Evolutionary conservation across 164 flowering plant genomes (phyloP), one percentile per base, ranked within the genome.

Genomic region (Houttuynia cordata): DNA sequence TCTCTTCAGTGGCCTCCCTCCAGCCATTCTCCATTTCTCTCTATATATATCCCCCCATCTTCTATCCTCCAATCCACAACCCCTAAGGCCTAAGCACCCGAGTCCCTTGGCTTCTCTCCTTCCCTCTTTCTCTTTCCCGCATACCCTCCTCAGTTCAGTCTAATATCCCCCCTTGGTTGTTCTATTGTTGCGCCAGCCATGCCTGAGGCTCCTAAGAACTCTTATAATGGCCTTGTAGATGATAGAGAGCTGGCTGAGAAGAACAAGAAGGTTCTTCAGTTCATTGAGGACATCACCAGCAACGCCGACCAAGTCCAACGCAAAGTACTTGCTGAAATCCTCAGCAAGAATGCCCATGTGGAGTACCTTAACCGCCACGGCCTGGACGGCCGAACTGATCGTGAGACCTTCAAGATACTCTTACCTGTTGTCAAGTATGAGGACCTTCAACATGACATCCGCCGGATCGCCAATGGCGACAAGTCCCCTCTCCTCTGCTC

Each of bases 391-490:
- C 74, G 70, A 13, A 75, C 84, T 8, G 91, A 90, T 71, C 72
- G 91, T 0, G 85, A 82, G 47, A 72, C 79, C 64, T 90, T 90
- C 81, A 90, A 90, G 76, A 82, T 77, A 56, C 17, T 72, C 75
- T 56, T 87, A 56, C 97, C 97, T 55, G 90, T 87, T 41, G 77
- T 84, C 59, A 74, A 76, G 24, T 90, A 90, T 63, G 97, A 90
- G 47, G 85, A 84, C 52, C 60, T 90, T 23, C 80, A 81, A 41
- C 76, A 84, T 22, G 83, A 90, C 52, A 78, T 90, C 62, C 63
- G 52, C 57, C 86, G 92, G 42, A 90, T 85, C 34, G 86, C 94
- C 74, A 83, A 82, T 70, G 93, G 96, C 1, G 93, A 88, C 64
- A 70, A 66, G 19, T 83, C 93, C 7, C 84, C 75, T 6, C 85